Percentiles rank a stretch among this genome's conserved stretches.
phyloP scores from a whole-genome alignment of 768 basidiomycete genomes.

The Leccinum ochraceum region DNA sequence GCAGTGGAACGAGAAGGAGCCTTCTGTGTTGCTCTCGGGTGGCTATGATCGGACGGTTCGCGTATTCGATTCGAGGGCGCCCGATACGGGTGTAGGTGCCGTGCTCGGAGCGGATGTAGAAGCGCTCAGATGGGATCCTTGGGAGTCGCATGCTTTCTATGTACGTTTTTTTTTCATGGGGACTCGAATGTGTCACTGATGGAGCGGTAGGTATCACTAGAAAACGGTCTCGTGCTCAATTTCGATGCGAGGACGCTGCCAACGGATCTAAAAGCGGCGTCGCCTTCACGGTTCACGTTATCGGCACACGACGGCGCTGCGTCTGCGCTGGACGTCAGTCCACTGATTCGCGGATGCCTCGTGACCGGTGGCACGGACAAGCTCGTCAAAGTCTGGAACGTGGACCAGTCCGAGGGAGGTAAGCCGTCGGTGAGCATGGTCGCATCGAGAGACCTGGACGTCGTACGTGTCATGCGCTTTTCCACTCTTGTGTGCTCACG shows the following conservation, averaged over 20 bases:
- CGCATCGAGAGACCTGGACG: conserved; percentile 84
- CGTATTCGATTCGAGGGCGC: conserved; percentile 88
- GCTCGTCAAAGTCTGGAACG: conserved; percentile 95
- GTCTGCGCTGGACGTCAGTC: conserved; percentile 88
- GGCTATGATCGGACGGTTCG: conserved; percentile 95
- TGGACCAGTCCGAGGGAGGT: conserved; percentile 62
- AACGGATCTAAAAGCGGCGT: conserved; percentile 60
- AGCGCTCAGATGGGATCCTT: conserved; percentile 93
- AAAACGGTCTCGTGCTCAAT: conserved; percentile 91
- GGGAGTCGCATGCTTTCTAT: conserved; percentile 85
- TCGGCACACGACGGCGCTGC: conserved; percentile 92
- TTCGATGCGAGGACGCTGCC: conserved; percentile 88
- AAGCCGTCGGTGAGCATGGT: conserved; percentile 82
- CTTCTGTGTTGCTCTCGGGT: conserved; percentile 88
- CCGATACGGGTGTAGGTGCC: conserved; percentile 80
- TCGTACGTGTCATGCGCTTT: conserved; percentile 54
- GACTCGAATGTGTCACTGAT: neutral
- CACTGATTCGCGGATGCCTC: conserved; percentile 86
- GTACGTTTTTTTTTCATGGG: conserved; percentile 45
- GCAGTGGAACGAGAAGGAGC: conserved; percentile 90
- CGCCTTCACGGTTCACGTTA: conserved; percentile 81
- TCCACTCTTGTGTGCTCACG: conserved; percentile 4
- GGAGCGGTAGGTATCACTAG: conserved; percentile 76
- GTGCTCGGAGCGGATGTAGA: conserved; percentile 91
- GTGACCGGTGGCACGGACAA: conserved; percentile 96